phyloP scores from a whole-genome alignment of 2,329 filamentous ascomycete genomes.

The Tolypocladium album region DNA sequence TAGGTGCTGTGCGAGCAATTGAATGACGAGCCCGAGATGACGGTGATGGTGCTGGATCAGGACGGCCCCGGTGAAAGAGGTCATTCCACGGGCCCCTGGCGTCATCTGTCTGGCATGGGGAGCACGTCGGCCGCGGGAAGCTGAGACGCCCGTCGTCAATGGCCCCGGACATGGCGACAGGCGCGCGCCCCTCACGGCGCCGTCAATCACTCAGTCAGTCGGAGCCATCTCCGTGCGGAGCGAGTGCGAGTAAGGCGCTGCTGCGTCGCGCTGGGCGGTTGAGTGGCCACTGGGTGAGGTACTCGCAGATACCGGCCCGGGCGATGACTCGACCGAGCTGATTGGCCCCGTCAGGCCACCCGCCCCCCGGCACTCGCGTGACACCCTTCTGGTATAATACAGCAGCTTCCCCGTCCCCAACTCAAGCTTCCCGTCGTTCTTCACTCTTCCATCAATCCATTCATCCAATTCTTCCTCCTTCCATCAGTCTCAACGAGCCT shows the following conservation, averaged over 20 bases:
- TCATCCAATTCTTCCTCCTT: conserved; percentile 2
- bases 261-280: background rate
- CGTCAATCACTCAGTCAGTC: too few relatives aligned
- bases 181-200: too few relatives aligned
- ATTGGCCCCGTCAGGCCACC: conserved; percentile 5
- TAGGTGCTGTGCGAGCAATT: background rate
- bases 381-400: conserved; percentile 10
- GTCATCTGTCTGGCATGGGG: background rate
- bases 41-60: background rate
- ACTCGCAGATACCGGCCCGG: background rate
- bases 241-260: background rate
- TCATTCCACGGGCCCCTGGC: background rate
- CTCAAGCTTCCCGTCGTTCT: background rate
- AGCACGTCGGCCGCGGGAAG: background rate
- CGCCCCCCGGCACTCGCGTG: conserved; percentile 10
- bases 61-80: background rate
- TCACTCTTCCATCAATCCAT: background rate
- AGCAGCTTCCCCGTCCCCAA: conserved; percentile 6
- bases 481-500: conserved; percentile 1
- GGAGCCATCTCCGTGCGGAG: too few relatives aligned
- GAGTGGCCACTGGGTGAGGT: too few relatives aligned
- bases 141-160: background rate
- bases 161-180: background rate
- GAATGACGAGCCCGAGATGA: background rate
- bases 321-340: conserved; percentile 1